A percentile compares a stretch with the other conserved stretches of the same genome.
These are phyloP conservation scores for Globisporangium paddicum DNA, from an alignment of 352 stramenopile genomes.

Conservation along the genomic window DNA sequence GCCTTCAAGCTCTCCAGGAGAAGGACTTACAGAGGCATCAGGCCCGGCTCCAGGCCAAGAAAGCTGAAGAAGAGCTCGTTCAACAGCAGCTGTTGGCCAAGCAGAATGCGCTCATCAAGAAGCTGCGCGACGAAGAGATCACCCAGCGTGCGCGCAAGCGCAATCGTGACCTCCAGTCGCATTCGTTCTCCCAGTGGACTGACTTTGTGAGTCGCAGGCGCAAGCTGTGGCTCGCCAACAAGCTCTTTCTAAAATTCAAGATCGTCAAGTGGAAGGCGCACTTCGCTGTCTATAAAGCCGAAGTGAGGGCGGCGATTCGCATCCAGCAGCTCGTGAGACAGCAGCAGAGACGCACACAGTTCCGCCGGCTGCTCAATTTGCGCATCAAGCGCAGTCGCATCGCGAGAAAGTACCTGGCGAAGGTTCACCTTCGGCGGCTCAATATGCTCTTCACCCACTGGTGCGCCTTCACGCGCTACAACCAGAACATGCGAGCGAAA, in stretches of 20 bases:
- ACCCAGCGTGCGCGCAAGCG: constrained; percentile 24
- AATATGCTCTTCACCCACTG: constrained; percentile 58
- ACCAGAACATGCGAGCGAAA: constrained; percentile 39
- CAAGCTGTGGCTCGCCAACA: constrained; percentile 41
- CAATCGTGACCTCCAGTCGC: constrained; percentile 18
- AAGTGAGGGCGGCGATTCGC: constrained; percentile 18
- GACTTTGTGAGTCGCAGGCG: constrained; percentile 21
- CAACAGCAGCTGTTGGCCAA: constrained; percentile 31
- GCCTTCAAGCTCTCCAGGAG: constrained; percentile 43
- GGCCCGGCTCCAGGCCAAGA: constrained; percentile 46
- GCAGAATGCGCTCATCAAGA: constrained; percentile 42
- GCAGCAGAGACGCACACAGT: constrained; percentile 12
- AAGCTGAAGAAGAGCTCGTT: constrained; percentile 36
- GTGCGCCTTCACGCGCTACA: constrained; percentile 25
- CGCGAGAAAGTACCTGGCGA: constrained; percentile 49
- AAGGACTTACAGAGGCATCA: constrained; percentile 57
- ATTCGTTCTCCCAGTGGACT: constrained; percentile 34
- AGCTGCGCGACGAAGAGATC: constrained; percentile 46
- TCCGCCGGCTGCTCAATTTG: constrained; percentile 36
- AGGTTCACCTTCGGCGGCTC: constrained; percentile 41
- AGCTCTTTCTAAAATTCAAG: constrained; percentile 62
- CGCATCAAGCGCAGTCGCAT: constrained; percentile 44
- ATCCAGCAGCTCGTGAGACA: constrained; percentile 35
- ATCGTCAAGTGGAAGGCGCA: constrained; percentile 54
- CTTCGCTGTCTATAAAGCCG: constrained; percentile 21